A percentile compares a stretch with the other conserved stretches of the same genome.
Evolutionary conservation across 2,329 filamentous ascomycete species (phyloP).

Genomic region (Orbilia oligospora): DNA sequence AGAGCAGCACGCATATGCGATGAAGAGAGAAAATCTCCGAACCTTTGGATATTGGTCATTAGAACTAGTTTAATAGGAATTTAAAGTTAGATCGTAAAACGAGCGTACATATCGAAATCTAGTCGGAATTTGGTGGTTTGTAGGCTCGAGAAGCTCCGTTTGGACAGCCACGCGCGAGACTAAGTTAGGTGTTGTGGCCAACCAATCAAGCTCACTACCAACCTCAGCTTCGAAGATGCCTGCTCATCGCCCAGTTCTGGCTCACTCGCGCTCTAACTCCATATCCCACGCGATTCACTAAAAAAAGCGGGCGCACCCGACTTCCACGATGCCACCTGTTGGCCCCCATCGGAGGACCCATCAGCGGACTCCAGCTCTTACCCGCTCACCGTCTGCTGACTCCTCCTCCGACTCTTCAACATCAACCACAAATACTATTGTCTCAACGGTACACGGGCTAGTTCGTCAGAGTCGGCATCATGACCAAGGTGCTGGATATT

Average conservation of each 20-base stretch:
- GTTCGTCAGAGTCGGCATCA: constrained; percentile 49
- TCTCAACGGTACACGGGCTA: constrained; percentile 43
- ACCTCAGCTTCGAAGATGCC: constrained; percentile 36
- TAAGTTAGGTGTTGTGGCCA: constrained; percentile 47
- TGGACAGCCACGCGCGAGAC: constrained; percentile 36
- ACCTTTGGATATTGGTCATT: background rate
- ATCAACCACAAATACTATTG: constrained; percentile 53
- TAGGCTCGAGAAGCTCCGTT: constrained; percentile 44
- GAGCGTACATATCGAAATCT: background rate
- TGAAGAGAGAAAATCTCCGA: background rate
- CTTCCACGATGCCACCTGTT: constrained; percentile 45
- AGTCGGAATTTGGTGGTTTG: constrained; percentile 25
- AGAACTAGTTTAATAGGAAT: background rate
- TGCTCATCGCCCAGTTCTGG: constrained; percentile 18
- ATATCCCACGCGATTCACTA: constrained; percentile 22
- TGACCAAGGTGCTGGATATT: constrained; percentile 71
- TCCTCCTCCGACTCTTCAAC: constrained; percentile 59
- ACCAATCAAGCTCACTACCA: constrained; percentile 32
- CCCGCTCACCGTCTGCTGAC: constrained; percentile 53
- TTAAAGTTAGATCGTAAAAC: background rate
- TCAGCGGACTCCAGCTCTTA: constrained; percentile 59
- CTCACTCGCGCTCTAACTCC: constrained; percentile 39
- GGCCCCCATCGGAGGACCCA: constrained; percentile 57
- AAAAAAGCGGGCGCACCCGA: constrained; percentile 50
- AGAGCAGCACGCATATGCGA: background rate